Evolutionary conservation across 2,329 filamentous ascomycete genomes (phyloP), one percentile per base, ranked within the genome.

Genomic region (Botrytis hyacinthi): DNA sequence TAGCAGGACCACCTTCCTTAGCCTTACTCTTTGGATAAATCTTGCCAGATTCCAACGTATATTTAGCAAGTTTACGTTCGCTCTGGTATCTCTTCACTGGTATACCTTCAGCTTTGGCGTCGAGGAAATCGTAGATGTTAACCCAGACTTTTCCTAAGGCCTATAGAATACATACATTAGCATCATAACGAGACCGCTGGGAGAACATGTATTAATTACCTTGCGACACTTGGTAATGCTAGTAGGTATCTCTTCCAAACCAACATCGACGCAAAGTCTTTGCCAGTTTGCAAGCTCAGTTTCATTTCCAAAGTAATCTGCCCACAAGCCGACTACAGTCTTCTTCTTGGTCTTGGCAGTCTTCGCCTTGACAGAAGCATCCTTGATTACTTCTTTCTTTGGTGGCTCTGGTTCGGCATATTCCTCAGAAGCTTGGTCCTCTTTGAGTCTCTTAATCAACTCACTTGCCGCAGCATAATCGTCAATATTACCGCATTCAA

Each of bases 101-200:
- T n/a, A 54, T 72, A 37, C 82, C 71, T 16, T 82, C 83, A 0
- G 72, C 72, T 42, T 67, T 73, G 4, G 72, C 72, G 18, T 80
- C 75, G 10, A 88, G 78, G 73, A 88, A 85, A 77, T 88, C 86
- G 42, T 74, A 75, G 54, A 88, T 87, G 73, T 88, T 88, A 73
- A 88, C 82, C 78, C 83, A 83, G 7, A 87, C 79, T 0, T 66
- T 75, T n/a, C 77, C 77, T 2, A 87, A 78, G 4, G 82, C 84
- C 86, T 87, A 48, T 73, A 20, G 4, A 42, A 29, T 60, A 7
- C 26, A 69, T 26, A 60, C 29, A n/a, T 73, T 62, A 62, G 54
- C 29, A 42, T 70, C 9, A 8, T 10, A n/a, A 29, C 20, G 37
- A 22, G 29, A 57, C 26, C 5, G 0, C n/a, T 40, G 26, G 12